A percentile compares a stretch with the other conserved stretches of the same genome.
Evolutionary conservation across 2,329 filamentous ascomycete species (phyloP).

Genomic region (Cladorrhinum sp.): DNA sequence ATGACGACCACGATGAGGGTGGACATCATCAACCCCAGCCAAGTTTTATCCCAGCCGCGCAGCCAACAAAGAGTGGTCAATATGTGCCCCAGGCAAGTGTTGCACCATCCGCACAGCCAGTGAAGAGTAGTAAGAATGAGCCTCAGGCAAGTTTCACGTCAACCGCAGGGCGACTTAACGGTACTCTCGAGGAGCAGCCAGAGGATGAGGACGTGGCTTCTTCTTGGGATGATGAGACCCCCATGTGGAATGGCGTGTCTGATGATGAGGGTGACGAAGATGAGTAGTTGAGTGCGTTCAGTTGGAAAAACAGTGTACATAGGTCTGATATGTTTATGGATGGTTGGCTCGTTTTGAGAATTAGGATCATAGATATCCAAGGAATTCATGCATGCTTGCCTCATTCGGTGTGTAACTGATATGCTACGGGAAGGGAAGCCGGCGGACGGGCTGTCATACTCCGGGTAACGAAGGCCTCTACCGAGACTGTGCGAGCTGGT

Average conservation of each 20-base stretch:
- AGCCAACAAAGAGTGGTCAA: background rate
- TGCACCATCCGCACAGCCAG: background rate
- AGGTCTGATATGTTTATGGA: conserved; percentile 2
- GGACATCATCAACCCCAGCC: background rate
- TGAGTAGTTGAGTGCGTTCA: background rate
- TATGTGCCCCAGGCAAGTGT: background rate
- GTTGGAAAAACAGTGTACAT: background rate
- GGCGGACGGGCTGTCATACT: background rate
- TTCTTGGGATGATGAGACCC: background rate
- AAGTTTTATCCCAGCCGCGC: background rate
- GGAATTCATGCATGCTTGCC: background rate
- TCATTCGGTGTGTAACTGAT: background rate
- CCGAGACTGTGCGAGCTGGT: background rate
- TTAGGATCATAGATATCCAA: background rate
- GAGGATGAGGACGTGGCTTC: background rate
- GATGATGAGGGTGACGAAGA: background rate
- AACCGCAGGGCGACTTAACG: no score
- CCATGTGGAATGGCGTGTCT: background rate
- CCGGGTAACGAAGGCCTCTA: background rate
- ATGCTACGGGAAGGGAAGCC: background rate
- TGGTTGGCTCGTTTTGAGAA: background rate
- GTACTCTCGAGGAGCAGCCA: no score
- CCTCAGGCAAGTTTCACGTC: no score
- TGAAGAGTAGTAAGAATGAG: background rate
- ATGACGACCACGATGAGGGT: background rate